Percentiles rank a stretch among this genome's conserved stretches.
Evolutionary conservation across 1,284 basidiomycete species (phyloP).

Genomic region (Boletus mariae): DNA sequence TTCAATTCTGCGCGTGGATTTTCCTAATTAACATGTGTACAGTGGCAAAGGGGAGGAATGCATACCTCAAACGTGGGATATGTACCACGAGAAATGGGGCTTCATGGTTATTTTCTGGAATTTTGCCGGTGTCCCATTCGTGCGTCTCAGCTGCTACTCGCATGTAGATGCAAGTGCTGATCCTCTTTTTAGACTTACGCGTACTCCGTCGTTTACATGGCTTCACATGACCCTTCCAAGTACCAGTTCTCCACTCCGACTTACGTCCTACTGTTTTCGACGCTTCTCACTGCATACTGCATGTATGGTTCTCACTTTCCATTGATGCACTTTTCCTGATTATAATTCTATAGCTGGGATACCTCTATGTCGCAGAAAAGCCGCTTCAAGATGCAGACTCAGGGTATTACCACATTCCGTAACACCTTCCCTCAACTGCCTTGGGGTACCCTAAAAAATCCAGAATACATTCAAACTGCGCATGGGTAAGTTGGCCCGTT

Average conservation of each 20-base stretch:
- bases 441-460: slow-evolving; percentile 82
- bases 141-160: slow-evolving; percentile 36
- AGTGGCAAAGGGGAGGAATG: slow-evolving; percentile 89
- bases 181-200: slow-evolving; percentile 77
- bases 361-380: slow-evolving; percentile 97
- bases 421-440: slow-evolving; percentile 95
- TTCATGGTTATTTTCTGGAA: slow-evolving; percentile 99
- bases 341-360: slow-evolving; percentile 65
- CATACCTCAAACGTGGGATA: slow-evolving; percentile 99
- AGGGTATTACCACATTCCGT: slow-evolving; percentile 83
- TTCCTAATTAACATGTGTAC: not conserved
- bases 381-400: slow-evolving; percentile 95
- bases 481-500: slow-evolving; percentile 61
- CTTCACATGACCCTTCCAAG: slow-evolving; percentile 83
- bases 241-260: slow-evolving; percentile 83
- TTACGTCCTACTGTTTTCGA: slow-evolving; percentile 69
- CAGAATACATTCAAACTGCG: slow-evolving; percentile 88
- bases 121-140: slow-evolving; percentile 88
- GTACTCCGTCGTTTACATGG: slow-evolving; percentile 98
- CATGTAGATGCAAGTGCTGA: not conserved
- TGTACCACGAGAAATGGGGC: slow-evolving; percentile 97
- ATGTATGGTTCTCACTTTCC: slow-evolving; percentile 44
- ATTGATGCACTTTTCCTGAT: slow-evolving; percentile 13
- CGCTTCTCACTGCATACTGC: slow-evolving; percentile 83
- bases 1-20: not conserved